phyloP scores from a whole-genome alignment of 78 protist genomes.

The Paulinella micropora region DNA sequence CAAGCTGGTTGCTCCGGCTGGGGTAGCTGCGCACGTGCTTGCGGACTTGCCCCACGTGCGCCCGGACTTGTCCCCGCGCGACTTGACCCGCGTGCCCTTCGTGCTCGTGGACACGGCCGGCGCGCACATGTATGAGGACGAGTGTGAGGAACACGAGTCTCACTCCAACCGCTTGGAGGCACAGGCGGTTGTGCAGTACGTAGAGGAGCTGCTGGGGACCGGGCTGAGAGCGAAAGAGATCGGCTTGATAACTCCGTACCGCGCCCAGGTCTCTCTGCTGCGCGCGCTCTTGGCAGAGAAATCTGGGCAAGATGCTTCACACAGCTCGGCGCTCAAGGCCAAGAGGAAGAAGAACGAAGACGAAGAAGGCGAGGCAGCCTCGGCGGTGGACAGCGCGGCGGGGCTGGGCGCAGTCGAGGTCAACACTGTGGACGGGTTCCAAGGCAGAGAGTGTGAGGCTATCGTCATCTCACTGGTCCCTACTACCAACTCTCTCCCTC shows the following conservation, averaged over 20 bases:
- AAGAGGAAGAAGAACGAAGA: no score
- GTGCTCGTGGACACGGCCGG: background rate
- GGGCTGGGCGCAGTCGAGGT: background rate
- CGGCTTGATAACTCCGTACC: background rate
- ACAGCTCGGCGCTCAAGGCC: no score
- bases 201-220: background rate
- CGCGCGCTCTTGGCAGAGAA: background rate
- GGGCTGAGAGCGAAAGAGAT: background rate
- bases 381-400: no score
- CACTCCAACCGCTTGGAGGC: background rate
- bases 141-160: background rate
- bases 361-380: no score
- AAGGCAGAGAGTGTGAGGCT: background rate
- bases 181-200: background rate
- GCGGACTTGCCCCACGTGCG: background rate
- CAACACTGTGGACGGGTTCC: background rate
- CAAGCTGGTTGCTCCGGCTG: background rate
- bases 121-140: background rate
- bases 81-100: background rate
- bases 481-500: no score
- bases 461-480: background rate
- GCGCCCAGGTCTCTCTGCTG: background rate
- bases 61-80: background rate
- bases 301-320: no score
- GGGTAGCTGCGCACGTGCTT: background rate